Conservation (phyloP, 495 filamentous ascomycete genomes). For the Halenospora varia region DNA sequence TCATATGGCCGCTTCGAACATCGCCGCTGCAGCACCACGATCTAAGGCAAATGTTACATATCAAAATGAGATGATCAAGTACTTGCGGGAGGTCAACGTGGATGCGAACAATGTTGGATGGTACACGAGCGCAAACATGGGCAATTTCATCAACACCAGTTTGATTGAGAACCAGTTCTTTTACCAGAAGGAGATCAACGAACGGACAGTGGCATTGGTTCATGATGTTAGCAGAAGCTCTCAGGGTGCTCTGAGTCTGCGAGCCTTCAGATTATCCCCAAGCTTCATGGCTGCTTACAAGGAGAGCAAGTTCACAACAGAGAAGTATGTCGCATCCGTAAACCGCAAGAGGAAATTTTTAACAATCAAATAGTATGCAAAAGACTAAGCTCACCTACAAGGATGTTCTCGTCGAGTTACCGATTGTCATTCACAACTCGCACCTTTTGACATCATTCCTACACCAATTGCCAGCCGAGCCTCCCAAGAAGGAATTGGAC, state of each 20-base stretch:
- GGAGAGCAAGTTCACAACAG: constrained; percentile 94
- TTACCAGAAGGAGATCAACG: constrained; percentile 92
- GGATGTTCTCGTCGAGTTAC: constrained; percentile 89
- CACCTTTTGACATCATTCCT: constrained; percentile 94
- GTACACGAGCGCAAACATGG: constrained; percentile 98
- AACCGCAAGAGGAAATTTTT: constrained; percentile 4
- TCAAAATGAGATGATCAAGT: constrained; percentile 96
- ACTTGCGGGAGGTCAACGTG: constrained; percentile 93
- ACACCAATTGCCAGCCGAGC: constrained; percentile 65
- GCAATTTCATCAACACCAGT: constrained; percentile 91
- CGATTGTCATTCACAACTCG: constrained; percentile 91
- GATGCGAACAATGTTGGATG: constrained; percentile 97
- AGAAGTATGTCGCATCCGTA: constrained; percentile 58
- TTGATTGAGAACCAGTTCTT: constrained; percentile 97
- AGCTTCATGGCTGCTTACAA: constrained; percentile 90
- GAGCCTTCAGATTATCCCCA: constrained; percentile 84
- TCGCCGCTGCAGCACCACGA: constrained; percentile 84
- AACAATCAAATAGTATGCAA: constrained; percentile 58
- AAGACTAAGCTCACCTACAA: constrained; percentile 90
- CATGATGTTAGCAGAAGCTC: constrained; percentile 93
- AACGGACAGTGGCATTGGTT: constrained; percentile 88
- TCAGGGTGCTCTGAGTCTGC: constrained; percentile 83
- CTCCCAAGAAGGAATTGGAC: constrained; percentile 56
- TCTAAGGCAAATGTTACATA: constrained; percentile 86
- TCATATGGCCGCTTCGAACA: constrained; percentile 55